phyloP scores from a whole-genome alignment of 805 yeast species.

The Candida rishiriensis region DNA sequence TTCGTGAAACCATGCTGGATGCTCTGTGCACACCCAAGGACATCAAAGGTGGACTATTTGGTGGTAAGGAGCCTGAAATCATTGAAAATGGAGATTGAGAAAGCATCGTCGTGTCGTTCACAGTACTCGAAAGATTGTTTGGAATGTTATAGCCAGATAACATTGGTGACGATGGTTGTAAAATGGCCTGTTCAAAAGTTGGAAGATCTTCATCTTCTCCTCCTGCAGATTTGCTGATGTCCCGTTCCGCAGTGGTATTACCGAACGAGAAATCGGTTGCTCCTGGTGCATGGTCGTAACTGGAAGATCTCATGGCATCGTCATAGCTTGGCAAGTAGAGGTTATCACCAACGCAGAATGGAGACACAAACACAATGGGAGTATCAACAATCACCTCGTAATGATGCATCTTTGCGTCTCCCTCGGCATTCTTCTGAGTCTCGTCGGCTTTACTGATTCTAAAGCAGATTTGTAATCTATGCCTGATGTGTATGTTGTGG shows the following conservation, averaged over 20 bases:
- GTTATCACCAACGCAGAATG: conserved; percentile 29
- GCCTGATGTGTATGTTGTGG: conserved; percentile 58
- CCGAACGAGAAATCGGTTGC: conserved; percentile 10
- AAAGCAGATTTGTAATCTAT: conserved; percentile 65
- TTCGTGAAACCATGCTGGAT: conserved; percentile 3
- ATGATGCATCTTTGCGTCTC: conserved; percentile 53
- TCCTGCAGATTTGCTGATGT: not conserved
- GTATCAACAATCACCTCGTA: conserved; percentile 80
- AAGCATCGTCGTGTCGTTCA: conserved; percentile 23
- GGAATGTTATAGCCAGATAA: conserved; percentile 34
- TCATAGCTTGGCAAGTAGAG: conserved; percentile 38
- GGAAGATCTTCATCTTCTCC: conserved; percentile 37
- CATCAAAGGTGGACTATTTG: conserved; percentile 12
- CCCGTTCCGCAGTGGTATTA: not conserved
- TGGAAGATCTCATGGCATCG: conserved; percentile 22
- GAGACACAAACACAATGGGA: conserved; percentile 55
- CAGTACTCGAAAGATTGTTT: conserved; percentile 27
- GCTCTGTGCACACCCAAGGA: not conserved
- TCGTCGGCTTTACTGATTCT: conserved; percentile 63
- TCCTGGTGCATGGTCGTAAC: conserved; percentile 10
- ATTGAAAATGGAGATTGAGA: conserved; percentile 38
- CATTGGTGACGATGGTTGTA: conserved; percentile 43
- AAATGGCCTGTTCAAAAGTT: conserved; percentile 61
- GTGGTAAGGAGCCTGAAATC: conserved; percentile 15
- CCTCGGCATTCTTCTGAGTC: conserved; percentile 24